These are phyloP conservation scores for Thinopyrum elongatum DNA, from an alignment of 176 grass and related monocot genomes.

Conservation along the genomic window DNA sequence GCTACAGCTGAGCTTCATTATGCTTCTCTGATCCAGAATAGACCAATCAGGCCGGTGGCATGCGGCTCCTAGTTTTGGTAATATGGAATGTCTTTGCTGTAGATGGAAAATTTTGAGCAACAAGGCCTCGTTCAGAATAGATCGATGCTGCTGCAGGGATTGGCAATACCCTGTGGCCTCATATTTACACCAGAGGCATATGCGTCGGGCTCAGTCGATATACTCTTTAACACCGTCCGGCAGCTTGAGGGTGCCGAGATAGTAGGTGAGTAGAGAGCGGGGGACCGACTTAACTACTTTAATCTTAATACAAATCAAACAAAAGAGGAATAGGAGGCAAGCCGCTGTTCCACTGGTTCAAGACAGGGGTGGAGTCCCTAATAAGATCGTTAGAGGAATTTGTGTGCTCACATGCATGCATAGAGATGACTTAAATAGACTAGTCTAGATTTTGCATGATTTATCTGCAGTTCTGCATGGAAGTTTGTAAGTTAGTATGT, in stretches of 20 bases:
- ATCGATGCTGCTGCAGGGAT: neutral
- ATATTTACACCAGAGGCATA: neutral
- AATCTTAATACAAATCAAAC: neutral
- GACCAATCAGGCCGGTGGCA: neutral
- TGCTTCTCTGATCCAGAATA: neutral
- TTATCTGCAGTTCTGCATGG: neutral
- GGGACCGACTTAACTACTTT: neutral
- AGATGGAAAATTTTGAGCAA: neutral
- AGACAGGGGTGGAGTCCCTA: neutral
- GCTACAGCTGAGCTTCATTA: neutral
- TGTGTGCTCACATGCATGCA: neutral
- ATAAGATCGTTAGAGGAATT: neutral
- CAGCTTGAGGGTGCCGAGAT: neutral
- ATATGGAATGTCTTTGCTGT: neutral
- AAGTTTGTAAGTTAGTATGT: neutral
- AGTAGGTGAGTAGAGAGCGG: neutral
- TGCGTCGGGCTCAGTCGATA: neutral
- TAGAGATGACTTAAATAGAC: neutral
- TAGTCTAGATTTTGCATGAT: neutral
- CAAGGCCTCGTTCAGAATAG: neutral
- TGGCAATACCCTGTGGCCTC: neutral
- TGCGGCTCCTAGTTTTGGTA: neutral
- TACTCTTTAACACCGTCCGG: neutral
- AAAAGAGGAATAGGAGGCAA: neutral
- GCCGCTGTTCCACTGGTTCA: neutral